phyloP scores from a whole-genome alignment of 345 rosid genomes.

The Eucalyptus polyanthemos region DNA sequence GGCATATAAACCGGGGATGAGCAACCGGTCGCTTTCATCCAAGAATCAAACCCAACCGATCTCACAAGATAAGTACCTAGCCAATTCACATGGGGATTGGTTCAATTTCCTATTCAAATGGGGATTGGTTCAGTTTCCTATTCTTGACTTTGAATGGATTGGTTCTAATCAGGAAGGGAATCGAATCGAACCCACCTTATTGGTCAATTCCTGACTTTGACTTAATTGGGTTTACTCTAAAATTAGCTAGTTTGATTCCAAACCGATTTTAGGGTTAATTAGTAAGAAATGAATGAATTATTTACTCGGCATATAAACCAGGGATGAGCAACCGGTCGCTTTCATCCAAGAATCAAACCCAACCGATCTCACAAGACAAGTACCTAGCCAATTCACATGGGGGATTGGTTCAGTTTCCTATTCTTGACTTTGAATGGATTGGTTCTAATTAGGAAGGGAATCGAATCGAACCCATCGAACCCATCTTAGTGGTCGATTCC shows the following conservation, averaged over 20 bases:
- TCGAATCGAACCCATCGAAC: background rate
- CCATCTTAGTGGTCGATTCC: accelerated
- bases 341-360: background rate
- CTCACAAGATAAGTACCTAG: too few relatives aligned
- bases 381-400: background rate
- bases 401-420: background rate
- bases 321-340: background rate
- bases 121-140: background rate
- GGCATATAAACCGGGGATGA: background rate
- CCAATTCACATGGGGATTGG: background rate
- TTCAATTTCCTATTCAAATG: too few relatives aligned
- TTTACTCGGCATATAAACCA: background rate
- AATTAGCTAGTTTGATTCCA: background rate
- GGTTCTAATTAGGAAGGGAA: background rate
- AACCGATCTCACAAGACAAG: background rate
- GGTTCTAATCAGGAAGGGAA: background rate
- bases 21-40: background rate
- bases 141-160: background rate
- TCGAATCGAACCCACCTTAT: background rate
- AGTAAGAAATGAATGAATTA: background rate
- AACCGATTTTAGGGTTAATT: background rate
- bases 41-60: background rate
- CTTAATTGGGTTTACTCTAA: background rate
- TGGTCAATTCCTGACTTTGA: background rate
- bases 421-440: background rate